Conservation (phyloP, 345 rosid species). For the Gossypium bickii region DNA sequence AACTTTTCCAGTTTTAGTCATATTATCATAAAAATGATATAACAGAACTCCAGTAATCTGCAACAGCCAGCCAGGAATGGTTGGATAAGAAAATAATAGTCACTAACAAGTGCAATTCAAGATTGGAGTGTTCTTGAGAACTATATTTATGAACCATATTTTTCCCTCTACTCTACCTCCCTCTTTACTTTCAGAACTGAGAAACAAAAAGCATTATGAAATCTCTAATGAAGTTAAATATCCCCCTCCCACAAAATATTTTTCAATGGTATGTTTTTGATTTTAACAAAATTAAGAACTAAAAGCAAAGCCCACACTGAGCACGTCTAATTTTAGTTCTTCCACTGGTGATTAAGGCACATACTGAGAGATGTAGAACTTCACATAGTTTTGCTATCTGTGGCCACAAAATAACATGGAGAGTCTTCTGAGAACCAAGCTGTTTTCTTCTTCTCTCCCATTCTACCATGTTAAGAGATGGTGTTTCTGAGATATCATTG, state of each 20-base stretch:
- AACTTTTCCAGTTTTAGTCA: not conserved
- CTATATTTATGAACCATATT: not conserved
- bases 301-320: not conserved
- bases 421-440: slow-evolving; percentile 53
- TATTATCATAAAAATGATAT: not conserved
- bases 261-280: not conserved
- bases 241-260: not conserved
- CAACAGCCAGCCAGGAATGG: not conserved
- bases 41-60: not conserved
- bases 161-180: not conserved
- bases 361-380: slow-evolving; percentile 58
- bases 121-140: not conserved
- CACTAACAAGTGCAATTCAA: not conserved
- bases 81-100: not conserved
- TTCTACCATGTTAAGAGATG: slow-evolving; percentile 31
- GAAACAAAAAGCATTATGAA: not conserved
- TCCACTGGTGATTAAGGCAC: slow-evolving; percentile 24
- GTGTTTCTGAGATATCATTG: slow-evolving; percentile 26
- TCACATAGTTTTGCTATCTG: slow-evolving; percentile 60
- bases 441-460: slow-evolving; percentile 29
- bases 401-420: slow-evolving; percentile 55
- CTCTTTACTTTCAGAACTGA: not conserved
- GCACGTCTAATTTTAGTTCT: slow-evolving; percentile 9
- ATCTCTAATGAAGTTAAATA: not conserved
- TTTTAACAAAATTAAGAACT: not conserved